Percentiles rank a stretch among this genome's conserved stretches.
phyloP scores from a whole-genome alignment of 2,329 filamentous ascomycete species.

The Colletotrichum lini region DNA sequence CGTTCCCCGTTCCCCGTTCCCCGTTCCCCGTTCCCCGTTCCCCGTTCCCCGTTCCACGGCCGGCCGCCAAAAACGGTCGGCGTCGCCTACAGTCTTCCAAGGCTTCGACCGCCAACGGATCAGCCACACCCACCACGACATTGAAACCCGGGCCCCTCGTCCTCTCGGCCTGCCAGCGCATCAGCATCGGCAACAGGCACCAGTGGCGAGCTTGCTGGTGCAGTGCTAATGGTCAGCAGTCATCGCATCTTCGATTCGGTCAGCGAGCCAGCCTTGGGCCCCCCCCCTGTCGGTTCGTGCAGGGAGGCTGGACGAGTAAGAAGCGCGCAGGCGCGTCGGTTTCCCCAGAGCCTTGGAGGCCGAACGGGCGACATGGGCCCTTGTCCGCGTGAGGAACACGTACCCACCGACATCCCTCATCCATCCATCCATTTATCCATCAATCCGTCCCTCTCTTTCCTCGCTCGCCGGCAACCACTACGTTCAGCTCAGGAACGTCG shows the following conservation, averaged over 20 bases:
- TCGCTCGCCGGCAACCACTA: neutral
- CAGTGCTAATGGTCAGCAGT: neutral
- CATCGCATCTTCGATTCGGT: neutral
- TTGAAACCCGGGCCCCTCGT: constrained; percentile 25
- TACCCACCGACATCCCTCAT: neutral
- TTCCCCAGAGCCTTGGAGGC: constrained; percentile 21
- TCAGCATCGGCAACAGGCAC: constrained; percentile 8
- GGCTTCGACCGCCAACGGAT: constrained; percentile 22
- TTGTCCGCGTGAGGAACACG: constrained; percentile 6
- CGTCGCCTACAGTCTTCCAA: constrained; percentile 6
- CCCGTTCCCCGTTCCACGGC: constrained; percentile 11
- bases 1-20: neutral
- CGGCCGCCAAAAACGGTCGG: constrained; percentile 22
- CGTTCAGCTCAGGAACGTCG: constrained; percentile 39
- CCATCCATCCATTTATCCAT: constrained; percentile 21
- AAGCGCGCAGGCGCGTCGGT: constrained; percentile 26
- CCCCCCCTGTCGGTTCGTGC: constrained; percentile 22
- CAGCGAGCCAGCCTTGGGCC: constrained; percentile 10
- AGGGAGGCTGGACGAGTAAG: constrained; percentile 42
- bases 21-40: constrained; percentile 9
- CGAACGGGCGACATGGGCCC: constrained; percentile 16
- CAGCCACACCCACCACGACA: constrained; percentile 25
- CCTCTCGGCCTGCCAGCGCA: constrained; percentile 28
- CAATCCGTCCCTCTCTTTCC: neutral
- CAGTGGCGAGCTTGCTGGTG: neutral